Percentiles rank a stretch among this genome's conserved stretches.
These are phyloP conservation scores for Puccinia novopanici DNA, from an alignment of 1,284 basidiomycete species.

Conservation along the genomic window DNA sequence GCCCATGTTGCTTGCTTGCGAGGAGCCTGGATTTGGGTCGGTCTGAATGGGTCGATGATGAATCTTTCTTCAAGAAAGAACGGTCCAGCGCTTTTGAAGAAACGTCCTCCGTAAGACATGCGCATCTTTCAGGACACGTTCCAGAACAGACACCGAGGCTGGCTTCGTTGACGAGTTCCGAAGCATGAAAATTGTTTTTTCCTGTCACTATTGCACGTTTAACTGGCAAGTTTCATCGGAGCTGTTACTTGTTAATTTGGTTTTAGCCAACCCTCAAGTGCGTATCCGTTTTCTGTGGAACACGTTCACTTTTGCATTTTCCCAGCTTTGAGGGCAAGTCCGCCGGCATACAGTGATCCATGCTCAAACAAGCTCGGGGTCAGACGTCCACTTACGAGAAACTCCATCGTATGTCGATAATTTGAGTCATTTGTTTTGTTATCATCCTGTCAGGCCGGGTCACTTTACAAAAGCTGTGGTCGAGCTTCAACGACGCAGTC, in stretches of 20 bases:
- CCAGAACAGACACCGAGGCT: not conserved
- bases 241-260: not conserved
- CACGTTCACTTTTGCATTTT: conserved; percentile 9
- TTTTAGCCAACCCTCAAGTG: not conserved
- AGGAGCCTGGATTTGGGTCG: not conserved
- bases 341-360: not conserved
- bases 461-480: not conserved
- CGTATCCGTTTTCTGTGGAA: not conserved
- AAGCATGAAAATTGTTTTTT: not conserved
- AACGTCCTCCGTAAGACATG: not conserved
- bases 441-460: not conserved
- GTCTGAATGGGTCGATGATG: not conserved
- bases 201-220: not conserved
- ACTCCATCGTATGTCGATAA: no score
- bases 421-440: not conserved
- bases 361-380: not conserved
- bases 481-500: not conserved
- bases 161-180: not conserved
- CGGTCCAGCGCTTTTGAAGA: not conserved
- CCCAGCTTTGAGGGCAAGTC: not conserved
- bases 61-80: not conserved
- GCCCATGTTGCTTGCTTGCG: not conserved
- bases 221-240: not conserved
- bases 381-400: not conserved
- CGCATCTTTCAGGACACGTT: not conserved